Conservation (phyloP, 2,329 filamentous ascomycete species). For the Metarhizium rileyi region DNA sequence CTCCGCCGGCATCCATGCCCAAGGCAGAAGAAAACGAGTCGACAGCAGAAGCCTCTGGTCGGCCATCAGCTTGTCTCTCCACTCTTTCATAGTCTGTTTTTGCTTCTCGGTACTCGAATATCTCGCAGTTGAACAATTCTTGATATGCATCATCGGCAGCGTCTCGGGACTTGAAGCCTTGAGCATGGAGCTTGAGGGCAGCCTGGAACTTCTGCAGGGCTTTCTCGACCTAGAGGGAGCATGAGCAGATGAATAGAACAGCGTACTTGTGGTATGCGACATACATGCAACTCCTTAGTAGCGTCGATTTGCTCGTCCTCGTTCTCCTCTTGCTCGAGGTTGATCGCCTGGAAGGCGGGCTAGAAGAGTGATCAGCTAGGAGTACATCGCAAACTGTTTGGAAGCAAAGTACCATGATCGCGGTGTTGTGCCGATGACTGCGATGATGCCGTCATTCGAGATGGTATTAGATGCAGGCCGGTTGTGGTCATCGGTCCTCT, state of each 20-base stretch:
- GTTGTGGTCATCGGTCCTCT: neutral
- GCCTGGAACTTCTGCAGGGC: conserved; percentile 89
- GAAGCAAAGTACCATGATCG: neutral
- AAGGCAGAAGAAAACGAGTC: conserved; percentile 41
- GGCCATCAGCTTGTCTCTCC: conserved; percentile 43
- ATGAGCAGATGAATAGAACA: neutral
- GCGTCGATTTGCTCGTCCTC: conserved; percentile 88
- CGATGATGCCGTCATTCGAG: neutral
- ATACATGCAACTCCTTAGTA: conserved; percentile 79
- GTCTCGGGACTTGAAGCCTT: conserved; percentile 65
- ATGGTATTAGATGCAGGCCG: neutral
- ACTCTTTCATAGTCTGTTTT: conserved; percentile 73
- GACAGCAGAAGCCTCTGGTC: conserved; percentile 27
- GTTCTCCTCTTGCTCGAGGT: conserved; percentile 87
- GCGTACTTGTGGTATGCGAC: conserved; percentile 7
- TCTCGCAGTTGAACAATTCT: conserved; percentile 79
- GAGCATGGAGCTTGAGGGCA: conserved; percentile 83
- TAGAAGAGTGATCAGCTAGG: conserved; percentile 16
- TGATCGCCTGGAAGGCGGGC: conserved; percentile 75
- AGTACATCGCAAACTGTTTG: neutral
- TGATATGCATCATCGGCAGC: conserved; percentile 76
- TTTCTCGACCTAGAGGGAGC: conserved; percentile 65
- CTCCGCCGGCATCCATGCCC: conserved; percentile 49
- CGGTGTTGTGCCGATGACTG: neutral
- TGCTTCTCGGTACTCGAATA: conserved; percentile 86